Evolutionary conservation across 352 stramenopile genomes (phyloP).

Genomic region (Globisporangium paddicum): DNA sequence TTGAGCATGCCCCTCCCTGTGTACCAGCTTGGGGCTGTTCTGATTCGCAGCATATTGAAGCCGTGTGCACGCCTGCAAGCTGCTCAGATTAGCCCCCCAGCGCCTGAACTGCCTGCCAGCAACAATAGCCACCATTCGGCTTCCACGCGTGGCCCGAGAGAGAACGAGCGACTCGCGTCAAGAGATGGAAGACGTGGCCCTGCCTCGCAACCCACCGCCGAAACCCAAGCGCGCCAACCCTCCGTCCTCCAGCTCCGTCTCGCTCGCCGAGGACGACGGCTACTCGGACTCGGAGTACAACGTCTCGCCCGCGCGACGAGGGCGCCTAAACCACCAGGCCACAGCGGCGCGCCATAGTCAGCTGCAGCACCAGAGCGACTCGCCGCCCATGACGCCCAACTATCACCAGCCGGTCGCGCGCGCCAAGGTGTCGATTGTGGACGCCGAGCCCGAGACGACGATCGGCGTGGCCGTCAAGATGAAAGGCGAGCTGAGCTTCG

Average conservation of each 20-base stretch:
- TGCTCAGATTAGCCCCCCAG: neutral
- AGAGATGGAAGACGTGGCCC: constrained; percentile 52
- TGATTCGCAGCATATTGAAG: neutral
- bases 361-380: constrained; percentile 45
- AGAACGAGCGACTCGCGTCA: constrained; percentile 6
- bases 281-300: constrained; percentile 66
- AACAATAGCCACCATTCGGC: constrained; percentile 16
- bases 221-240: constrained; percentile 71
- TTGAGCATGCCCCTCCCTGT: too few species aligned
- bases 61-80: neutral
- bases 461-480: constrained; percentile 82
- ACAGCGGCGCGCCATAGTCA: constrained; percentile 1
- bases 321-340: constrained; percentile 35
- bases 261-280: constrained; percentile 42
- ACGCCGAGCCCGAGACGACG: constrained; percentile 75
- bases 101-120: neutral
- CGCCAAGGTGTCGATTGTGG: constrained; percentile 63
- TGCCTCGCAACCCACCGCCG: constrained; percentile 51
- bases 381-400: constrained; percentile 56
- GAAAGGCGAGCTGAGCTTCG: constrained; percentile 89
- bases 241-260: constrained; percentile 14
- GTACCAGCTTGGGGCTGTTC: neutral
- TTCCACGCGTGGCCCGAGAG: constrained; percentile 15
- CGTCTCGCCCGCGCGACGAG: constrained; percentile 51
- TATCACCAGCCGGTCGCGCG: constrained; percentile 33